Conservation (phyloP, 129 eudicot genomes). For the Arctium lappa region DNA sequence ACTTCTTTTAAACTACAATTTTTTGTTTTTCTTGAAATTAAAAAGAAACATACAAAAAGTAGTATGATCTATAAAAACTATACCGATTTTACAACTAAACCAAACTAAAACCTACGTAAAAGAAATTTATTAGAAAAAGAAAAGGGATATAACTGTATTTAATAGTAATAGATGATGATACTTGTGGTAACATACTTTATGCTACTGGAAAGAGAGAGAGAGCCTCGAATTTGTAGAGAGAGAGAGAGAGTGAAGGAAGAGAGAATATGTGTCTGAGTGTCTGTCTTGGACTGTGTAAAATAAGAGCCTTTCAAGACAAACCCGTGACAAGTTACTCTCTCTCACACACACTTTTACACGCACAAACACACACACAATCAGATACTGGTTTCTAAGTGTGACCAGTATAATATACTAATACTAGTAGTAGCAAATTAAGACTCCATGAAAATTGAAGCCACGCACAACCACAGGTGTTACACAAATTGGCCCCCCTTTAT, state of each 20-base stretch:
- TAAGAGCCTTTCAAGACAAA: slow-evolving; percentile 94
- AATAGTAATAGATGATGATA: neutral
- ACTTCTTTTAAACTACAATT: neutral
- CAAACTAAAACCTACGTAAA: neutral
- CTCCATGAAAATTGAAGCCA: slow-evolving; percentile 20
- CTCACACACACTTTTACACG: slow-evolving; percentile 2
- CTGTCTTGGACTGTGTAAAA: slow-evolving; percentile 64
- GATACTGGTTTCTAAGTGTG: neutral
- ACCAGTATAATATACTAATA: slow-evolving; percentile 30
- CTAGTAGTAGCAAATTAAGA: slow-evolving; percentile 19
- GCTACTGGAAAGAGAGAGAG: slow-evolving; percentile 7
- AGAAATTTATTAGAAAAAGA: neutral
- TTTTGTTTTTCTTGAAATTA: neutral
- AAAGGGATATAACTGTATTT: slow-evolving; percentile 16
- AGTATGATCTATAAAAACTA: neutral
- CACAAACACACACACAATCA: slow-evolving; percentile 16
- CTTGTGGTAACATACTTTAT: slow-evolving; percentile 14
- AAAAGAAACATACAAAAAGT: neutral
- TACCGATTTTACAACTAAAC: neutral
- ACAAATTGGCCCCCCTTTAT: neutral
- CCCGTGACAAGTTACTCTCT: slow-evolving; percentile 66
- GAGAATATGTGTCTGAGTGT: slow-evolving; percentile 94
- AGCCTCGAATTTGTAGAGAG: slow-evolving; percentile 36
- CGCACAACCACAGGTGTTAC: slow-evolving; percentile 9
- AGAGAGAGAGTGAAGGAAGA: slow-evolving; percentile 11